Conservation (phyloP, 805 yeast species). For the Spathaspora passalidarum region DNA sequence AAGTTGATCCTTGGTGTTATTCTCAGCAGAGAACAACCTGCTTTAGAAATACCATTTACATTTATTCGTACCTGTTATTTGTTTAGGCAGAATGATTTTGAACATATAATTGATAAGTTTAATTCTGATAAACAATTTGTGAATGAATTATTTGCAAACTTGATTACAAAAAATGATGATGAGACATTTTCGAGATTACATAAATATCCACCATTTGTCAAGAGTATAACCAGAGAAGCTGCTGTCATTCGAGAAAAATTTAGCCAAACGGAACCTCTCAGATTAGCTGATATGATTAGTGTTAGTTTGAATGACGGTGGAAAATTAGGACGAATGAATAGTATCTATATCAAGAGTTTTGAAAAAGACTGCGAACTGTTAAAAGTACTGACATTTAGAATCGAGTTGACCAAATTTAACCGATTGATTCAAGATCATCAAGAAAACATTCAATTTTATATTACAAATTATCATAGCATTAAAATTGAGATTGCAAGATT, state of each 20-base stretch:
- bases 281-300: slow-evolving; percentile 28
- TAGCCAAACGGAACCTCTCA: slow-evolving; percentile 15
- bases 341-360: slow-evolving; percentile 31
- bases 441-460: slow-evolving; percentile 53
- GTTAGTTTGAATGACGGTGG: slow-evolving; percentile 38
- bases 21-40: slow-evolving; percentile 17
- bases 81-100: slow-evolving; percentile 26
- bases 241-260: slow-evolving; percentile 19
- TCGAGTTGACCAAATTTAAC: slow-evolving; percentile 48
- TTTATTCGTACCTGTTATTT: slow-evolving; percentile 33
- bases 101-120: slow-evolving; percentile 12
- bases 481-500: slow-evolving; percentile 42
- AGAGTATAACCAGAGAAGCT: slow-evolving; percentile 23
- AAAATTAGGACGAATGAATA: slow-evolving; percentile 26
- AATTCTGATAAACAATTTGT: slow-evolving; percentile 19
- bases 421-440: slow-evolving; percentile 62
- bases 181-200: slow-evolving; percentile 28
- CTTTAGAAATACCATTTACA: slow-evolving; percentile 29
- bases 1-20: slow-evolving; percentile 29
- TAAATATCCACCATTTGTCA: slow-evolving; percentile 27
- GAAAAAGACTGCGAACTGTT: slow-evolving; percentile 34
- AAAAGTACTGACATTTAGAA: slow-evolving; percentile 31
- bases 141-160: slow-evolving; percentile 27
- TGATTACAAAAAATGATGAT: slow-evolving; percentile 34
- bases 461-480: slow-evolving; percentile 46